phyloP scores from a whole-genome alignment of 805 yeast genomes.

The Yarrowia divulgata region DNA sequence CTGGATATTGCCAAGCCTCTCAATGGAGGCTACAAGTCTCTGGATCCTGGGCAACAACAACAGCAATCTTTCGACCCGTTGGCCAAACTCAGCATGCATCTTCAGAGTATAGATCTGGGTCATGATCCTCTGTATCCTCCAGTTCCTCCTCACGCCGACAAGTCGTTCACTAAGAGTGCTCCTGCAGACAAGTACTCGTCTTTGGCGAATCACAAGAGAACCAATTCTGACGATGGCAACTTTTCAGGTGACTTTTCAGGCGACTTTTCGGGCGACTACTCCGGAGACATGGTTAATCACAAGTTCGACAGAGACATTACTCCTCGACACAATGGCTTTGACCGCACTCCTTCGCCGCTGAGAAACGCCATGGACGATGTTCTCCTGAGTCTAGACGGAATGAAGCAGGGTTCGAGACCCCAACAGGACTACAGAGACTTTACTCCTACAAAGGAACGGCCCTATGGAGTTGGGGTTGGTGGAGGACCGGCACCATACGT shows the following conservation, averaged over 20 bases:
- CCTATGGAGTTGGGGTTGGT: background rate
- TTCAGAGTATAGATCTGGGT: constrained; percentile 28
- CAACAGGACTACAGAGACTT: constrained; percentile 23
- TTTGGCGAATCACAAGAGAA: constrained; percentile 12
- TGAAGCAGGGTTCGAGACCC: constrained; percentile 40
- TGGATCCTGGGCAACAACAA: constrained; percentile 3
- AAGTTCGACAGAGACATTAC: constrained; percentile 26
- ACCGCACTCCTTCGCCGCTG: constrained; percentile 49
- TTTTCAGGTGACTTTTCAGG: background rate
- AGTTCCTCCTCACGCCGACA: constrained; percentile 18
- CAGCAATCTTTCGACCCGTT: constrained; percentile 8
- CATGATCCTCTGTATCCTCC: constrained; percentile 25
- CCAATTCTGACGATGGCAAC: constrained; percentile 23
- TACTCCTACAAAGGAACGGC: constrained; percentile 20
- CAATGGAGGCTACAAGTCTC: constrained; percentile 17
- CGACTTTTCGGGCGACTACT: constrained; percentile 27
- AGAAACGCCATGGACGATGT: constrained; percentile 51
- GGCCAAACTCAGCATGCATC: constrained; percentile 19
- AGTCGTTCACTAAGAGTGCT: background rate
- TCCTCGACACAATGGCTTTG: constrained; percentile 40
- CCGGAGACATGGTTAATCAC: constrained; percentile 12
- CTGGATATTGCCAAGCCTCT: constrained; percentile 22
- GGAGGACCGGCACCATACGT: no score
- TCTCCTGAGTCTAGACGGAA: constrained; percentile 46
- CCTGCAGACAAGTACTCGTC: background rate